Percentiles rank a stretch among this genome's conserved stretches.
Conservation (phyloP, 164 flowering plant species). For the Tetracentron sinense region DNA sequence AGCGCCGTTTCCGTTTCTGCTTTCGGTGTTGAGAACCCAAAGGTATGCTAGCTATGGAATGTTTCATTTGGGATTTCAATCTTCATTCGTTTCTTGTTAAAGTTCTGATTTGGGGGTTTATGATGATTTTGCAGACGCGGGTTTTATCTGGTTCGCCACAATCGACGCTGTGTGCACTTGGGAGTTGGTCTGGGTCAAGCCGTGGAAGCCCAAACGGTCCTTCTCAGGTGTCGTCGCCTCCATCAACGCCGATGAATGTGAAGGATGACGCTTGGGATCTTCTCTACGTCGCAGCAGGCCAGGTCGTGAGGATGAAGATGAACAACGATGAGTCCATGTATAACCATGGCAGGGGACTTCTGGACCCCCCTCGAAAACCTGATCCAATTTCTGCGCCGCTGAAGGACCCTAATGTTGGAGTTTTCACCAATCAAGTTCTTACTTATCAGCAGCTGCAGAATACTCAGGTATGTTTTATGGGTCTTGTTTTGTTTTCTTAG, state of each 20-base stretch:
- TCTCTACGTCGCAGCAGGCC: slow-evolving; percentile 61
- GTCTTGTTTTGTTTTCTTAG: too few species aligned
- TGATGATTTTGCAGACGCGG: slow-evolving; percentile 26
- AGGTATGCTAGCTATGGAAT: slow-evolving; percentile 26
- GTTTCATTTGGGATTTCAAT: background rate
- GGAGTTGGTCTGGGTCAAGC: slow-evolving; percentile 43
- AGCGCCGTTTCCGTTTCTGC: background rate
- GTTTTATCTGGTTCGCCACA: slow-evolving; percentile 58
- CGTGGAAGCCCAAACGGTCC: slow-evolving; percentile 48
- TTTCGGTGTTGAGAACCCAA: slow-evolving; percentile 21
- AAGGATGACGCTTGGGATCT: slow-evolving; percentile 51
- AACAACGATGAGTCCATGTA: slow-evolving; percentile 24
- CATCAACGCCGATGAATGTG: slow-evolving; percentile 22
- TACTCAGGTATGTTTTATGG: slow-evolving; percentile 24
- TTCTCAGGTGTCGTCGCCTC: slow-evolving; percentile 36
- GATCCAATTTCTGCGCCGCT: slow-evolving; percentile 17
- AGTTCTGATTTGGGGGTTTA: slow-evolving; percentile 2
- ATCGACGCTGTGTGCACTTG: slow-evolving; percentile 51
- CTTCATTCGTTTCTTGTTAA: background rate
- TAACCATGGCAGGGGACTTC: slow-evolving; percentile 24
- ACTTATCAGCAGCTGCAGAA: slow-evolving; percentile 40
- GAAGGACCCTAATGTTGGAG: slow-evolving; percentile 17
- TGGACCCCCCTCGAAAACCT: slow-evolving; percentile 30
- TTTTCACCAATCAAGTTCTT: slow-evolving; percentile 24
- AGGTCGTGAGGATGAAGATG: slow-evolving; percentile 49